phyloP scores from a whole-genome alignment of 805 yeast species.

The Candida ipomoeae region DNA sequence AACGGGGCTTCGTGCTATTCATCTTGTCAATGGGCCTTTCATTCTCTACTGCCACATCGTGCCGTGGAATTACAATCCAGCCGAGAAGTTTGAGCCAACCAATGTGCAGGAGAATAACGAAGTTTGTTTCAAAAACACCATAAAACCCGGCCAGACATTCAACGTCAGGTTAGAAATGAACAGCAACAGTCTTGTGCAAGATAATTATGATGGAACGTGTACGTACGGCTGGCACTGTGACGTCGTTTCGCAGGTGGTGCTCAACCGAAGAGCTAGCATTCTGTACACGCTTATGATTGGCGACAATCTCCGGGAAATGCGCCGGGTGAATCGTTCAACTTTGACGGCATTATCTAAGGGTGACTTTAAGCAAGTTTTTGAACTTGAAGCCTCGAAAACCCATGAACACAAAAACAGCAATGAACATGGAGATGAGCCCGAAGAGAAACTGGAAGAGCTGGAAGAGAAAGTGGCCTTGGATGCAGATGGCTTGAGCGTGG shows the following conservation, averaged over 20 bases:
- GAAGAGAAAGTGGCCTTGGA: background rate
- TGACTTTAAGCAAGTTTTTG: conserved; percentile 10
- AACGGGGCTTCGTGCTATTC: conserved; percentile 37
- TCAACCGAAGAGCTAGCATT: conserved; percentile 29
- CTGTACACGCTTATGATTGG: conserved; percentile 37
- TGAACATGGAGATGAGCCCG: background rate
- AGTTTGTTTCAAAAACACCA: conserved; percentile 34
- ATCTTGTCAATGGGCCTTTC: conserved; percentile 41
- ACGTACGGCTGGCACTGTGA: conserved; percentile 37
- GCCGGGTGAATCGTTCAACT: conserved; percentile 25
- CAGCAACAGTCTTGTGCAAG: conserved; percentile 31
- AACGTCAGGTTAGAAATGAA: conserved; percentile 51
- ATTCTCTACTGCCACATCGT: conserved; percentile 42
- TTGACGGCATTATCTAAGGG: conserved; percentile 14
- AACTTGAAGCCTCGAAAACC: conserved; percentile 7
- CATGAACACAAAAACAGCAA: conserved; percentile 6
- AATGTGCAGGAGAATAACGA: conserved; percentile 22
- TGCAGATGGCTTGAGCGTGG: conserved; percentile 18
- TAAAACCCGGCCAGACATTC: conserved; percentile 71
- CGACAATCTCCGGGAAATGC: conserved; percentile 30
- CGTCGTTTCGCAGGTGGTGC: conserved; percentile 38
- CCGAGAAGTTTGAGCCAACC: conserved; percentile 22
- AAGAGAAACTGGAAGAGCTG: background rate
- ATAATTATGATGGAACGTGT: conserved; percentile 14
- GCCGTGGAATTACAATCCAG: conserved; percentile 32